These are phyloP conservation scores for Cytospora chrysosperma DNA, from an alignment of 2,329 filamentous ascomycete species.

Conservation along the genomic window DNA sequence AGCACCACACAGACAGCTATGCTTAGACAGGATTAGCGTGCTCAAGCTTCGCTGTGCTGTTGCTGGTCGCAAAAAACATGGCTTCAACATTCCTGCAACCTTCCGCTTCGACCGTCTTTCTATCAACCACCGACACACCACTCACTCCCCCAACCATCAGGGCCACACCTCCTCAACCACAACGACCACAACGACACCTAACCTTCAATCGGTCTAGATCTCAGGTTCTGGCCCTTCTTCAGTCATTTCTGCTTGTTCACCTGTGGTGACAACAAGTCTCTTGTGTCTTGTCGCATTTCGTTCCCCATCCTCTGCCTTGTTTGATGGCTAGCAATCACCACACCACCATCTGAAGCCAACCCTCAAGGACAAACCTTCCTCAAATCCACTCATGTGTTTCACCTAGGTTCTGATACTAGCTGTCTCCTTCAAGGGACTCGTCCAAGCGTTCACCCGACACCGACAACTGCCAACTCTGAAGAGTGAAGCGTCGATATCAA, in stretches of 20 bases:
- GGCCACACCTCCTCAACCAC: not conserved
- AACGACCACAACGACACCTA: not conserved
- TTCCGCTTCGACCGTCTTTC: not conserved
- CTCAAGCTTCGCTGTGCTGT: not conserved
- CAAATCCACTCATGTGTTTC: conserved; percentile 3
- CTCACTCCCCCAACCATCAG: not conserved
- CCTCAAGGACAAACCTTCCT: conserved; percentile 1
- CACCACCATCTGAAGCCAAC: not conserved
- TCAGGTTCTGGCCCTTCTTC: not conserved
- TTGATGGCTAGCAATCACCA: conserved; percentile 4
- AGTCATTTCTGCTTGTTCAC: not conserved
- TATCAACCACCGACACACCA: not conserved
- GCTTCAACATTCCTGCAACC: not conserved
- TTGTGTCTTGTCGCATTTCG: not conserved
- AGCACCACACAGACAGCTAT: not conserved
- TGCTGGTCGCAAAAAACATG: not conserved
- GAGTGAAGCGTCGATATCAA: not conserved
- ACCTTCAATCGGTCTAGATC: not conserved
- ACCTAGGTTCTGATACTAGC: conserved; percentile 4
- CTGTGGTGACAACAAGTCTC: not conserved
- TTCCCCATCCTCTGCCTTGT: not conserved
- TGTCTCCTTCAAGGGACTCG: not conserved
- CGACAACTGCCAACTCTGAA: not conserved
- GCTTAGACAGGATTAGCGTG: not conserved
- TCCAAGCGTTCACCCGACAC: not conserved